Evolutionary conservation across 2,329 filamentous ascomycete species (phyloP), one percentile per base, ranked within the genome.

Genomic region (Leptographium wingfieldii): DNA sequence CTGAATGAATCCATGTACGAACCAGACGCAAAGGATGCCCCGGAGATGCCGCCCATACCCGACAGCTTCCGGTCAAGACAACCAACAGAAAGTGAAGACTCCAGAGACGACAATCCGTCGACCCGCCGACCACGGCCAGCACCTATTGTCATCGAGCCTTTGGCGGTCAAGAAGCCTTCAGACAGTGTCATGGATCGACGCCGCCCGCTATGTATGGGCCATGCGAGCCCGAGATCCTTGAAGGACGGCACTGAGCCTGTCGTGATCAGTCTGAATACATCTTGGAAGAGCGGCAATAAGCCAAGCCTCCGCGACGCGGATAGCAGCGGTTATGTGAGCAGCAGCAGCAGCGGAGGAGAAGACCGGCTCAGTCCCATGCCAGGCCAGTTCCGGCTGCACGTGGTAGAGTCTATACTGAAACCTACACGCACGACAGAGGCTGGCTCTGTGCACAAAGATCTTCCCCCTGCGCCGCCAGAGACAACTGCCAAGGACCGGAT

Each of bases 381-480:
- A 5, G 16, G 19, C 10, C 31, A 54, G 7, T 29, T 52, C 22
- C 49, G 49, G 22, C 3, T 14, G 9, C 22, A 16, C 9, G 5
- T 29, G 49, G 27, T 10, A 52, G 16, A 38, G 2, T n/a, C 35
- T 27, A 55, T 54, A 25, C 51, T 59, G 10, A 48, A 46, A 5
- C 48, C 65, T 61, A 25, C 68, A 61, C 59, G 54, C 46, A 69
- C 25, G 55, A 77, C 75, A 11, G 73, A 72, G 5, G 66, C 68
- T 49, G 66, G 68, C 3, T 69, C 68, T 54, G 64, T 71, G 31
- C 74, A 78, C 64, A 88, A 88, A 69, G 77, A 77, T 7, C 78
- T 88, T 0, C 83, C 84, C 38, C 77, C 77, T 29, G 77, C 82
- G 11, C 85, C 86, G 0, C 80, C 82, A 4, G 84, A 88, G 69